Conservation (phyloP, 2,329 filamentous ascomycete species). For the Plenodomus biglobosus region DNA sequence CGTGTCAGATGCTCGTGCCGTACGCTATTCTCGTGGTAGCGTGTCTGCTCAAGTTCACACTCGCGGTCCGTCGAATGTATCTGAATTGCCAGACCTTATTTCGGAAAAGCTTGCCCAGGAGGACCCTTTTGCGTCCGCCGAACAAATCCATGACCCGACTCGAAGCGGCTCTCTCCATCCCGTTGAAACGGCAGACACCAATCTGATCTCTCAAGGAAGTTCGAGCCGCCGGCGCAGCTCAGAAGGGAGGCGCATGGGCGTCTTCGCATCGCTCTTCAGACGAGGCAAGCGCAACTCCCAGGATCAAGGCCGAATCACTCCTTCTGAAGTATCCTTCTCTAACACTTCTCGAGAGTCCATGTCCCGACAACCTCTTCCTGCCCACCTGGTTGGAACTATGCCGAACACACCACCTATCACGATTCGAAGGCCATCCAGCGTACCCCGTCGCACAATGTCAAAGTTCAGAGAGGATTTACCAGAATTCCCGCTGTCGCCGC, state of each 20-base stretch:
- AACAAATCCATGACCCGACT: slow-evolving; percentile 31
- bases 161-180: slow-evolving; percentile 39
- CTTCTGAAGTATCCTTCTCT: slow-evolving; percentile 74
- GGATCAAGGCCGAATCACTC: slow-evolving; percentile 55
- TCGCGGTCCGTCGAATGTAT: slow-evolving; percentile 54
- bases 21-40: slow-evolving; percentile 52
- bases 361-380: slow-evolving; percentile 56
- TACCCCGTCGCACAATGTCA: slow-evolving; percentile 79
- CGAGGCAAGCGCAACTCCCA: slow-evolving; percentile 56
- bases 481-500: slow-evolving; percentile 81
- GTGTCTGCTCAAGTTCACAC: slow-evolving; percentile 51
- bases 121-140: slow-evolving; percentile 48
- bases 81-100: slow-evolving; percentile 55
- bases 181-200: slow-evolving; percentile 36
- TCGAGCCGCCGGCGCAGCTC: slow-evolving; percentile 37
- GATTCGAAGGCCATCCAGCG: slow-evolving; percentile 54
- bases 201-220: slow-evolving; percentile 27
- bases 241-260: slow-evolving; percentile 39
- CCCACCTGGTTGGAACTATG: slow-evolving; percentile 50
- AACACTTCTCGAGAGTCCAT: slow-evolving; percentile 92
- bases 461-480: slow-evolving; percentile 92
- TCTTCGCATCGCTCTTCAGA: slow-evolving; percentile 65
- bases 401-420: slow-evolving; percentile 37
- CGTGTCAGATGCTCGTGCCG: slow-evolving; percentile 52
- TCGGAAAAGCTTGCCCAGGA: slow-evolving; percentile 44